A percentile compares a stretch with the other conserved stretches of the same genome.
These are phyloP conservation scores for Phyllosticta capitalensis DNA, from an alignment of 2,329 filamentous ascomycete genomes.

Conservation along the genomic window DNA sequence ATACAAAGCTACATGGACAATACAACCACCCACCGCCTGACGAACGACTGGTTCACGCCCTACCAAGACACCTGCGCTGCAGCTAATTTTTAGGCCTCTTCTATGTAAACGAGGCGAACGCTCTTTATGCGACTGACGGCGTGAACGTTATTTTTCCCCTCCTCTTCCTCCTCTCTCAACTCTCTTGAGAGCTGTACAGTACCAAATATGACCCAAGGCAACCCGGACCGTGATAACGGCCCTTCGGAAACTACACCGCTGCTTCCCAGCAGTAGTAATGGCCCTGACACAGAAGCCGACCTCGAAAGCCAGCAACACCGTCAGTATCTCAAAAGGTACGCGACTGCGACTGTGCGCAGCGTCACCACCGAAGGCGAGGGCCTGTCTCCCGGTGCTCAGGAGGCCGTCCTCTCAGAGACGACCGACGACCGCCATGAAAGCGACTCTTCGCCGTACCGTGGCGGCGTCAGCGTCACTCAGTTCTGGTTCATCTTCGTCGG, in stretches of 20 bases:
- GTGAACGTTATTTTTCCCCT: not conserved
- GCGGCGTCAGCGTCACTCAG: constrained; percentile 22
- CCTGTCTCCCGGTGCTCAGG: constrained; percentile 18
- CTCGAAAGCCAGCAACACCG: not conserved
- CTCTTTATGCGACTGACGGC: not conserved
- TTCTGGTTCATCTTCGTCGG: constrained; percentile 31
- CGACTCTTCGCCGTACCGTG: constrained; percentile 16
- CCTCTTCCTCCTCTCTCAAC: not conserved
- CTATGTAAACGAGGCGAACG: not conserved
- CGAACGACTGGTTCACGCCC: too few relatives aligned
- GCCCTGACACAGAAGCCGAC: not conserved
- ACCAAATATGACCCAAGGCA: not conserved
- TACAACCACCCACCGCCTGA: too few relatives aligned
- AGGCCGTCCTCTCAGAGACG: constrained; percentile 3
- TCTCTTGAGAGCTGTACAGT: not conserved
- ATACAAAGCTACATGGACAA: too few relatives aligned
- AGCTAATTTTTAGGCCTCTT: not conserved
- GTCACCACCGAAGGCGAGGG: constrained; percentile 16
- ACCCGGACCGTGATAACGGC: not conserved
- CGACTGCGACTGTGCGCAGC: not conserved
- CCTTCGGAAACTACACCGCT: not conserved
- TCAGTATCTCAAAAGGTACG: not conserved
- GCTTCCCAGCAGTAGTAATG: not conserved
- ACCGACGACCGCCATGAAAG: constrained; percentile 18
- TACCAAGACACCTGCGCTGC: not conserved